phyloP scores from a whole-genome alignment of 2,329 filamentous ascomycete genomes.

The Xylaria multiplex region DNA sequence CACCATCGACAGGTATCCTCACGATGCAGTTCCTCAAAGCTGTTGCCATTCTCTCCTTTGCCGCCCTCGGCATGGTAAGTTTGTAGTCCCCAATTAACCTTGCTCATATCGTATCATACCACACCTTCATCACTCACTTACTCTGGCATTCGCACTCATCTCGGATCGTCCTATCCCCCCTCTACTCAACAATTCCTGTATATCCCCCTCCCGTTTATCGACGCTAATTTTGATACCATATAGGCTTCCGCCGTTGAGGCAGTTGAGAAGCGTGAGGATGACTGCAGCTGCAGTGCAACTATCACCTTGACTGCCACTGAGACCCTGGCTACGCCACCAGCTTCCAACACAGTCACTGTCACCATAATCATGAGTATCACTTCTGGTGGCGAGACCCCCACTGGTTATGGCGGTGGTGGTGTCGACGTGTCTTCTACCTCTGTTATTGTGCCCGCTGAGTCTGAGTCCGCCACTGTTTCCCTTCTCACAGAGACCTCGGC shows the following conservation, averaged over 20 bases:
- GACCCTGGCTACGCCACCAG: constrained; percentile 14
- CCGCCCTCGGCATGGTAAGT: constrained; percentile 46
- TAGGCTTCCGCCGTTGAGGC: constrained; percentile 38
- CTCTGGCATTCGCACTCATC: not conserved
- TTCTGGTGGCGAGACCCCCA: constrained; percentile 28
- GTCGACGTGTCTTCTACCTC: constrained; percentile 22
- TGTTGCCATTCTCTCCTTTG: constrained; percentile 41
- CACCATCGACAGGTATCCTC: constrained; percentile 23
- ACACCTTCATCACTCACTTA: constrained; percentile 13
- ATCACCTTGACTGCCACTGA: constrained; percentile 38
- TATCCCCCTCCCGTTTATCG: not conserved
- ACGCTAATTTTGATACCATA: constrained; percentile 8
- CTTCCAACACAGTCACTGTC: constrained; percentile 32
- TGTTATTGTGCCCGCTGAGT: constrained; percentile 14
- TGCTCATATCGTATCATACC: not conserved
- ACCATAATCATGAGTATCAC: constrained; percentile 26
- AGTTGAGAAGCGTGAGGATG: constrained; percentile 37
- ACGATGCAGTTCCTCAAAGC: constrained; percentile 47
- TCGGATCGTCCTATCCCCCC: not conserved
- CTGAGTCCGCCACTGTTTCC: constrained; percentile 19
- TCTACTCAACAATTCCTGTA: not conserved
- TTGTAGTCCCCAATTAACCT: not conserved
- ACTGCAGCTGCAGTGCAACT: constrained; percentile 40
- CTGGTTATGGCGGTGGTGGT: constrained; percentile 32
- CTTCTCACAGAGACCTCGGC: constrained; percentile 33